These are phyloP conservation scores for Stipa capillata DNA, from an alignment of 176 grass and related monocot species.

Conservation along the genomic window DNA sequence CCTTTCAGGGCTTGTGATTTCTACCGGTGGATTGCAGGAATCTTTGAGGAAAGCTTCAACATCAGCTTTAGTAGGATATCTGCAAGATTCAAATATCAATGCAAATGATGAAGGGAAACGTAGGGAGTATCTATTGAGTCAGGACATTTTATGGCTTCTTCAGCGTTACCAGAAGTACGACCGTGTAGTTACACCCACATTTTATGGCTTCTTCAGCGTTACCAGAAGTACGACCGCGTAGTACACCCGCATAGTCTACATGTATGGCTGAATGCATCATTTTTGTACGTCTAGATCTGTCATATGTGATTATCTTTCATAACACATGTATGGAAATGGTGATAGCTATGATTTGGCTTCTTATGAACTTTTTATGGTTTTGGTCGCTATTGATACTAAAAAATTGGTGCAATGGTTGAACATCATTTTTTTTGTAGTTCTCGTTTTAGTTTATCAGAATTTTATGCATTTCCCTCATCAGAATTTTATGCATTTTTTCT, in stretches of 20 bases:
- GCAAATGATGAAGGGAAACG: slow-evolving; percentile 39
- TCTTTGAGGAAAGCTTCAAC: slow-evolving; percentile 68
- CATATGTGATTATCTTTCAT: neutral
- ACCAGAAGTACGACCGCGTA: slow-evolving; percentile 80
- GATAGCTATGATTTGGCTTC: neutral
- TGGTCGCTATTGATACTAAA: neutral
- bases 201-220: slow-evolving; percentile 71
- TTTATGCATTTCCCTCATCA: no score
- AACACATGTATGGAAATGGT: no score
- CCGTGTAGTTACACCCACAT: slow-evolving; percentile 69
- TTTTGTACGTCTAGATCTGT: slow-evolving; percentile 8
- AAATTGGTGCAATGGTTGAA: neutral
- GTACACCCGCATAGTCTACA: slow-evolving; percentile 34
- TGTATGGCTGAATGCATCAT: neutral
- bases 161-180: slow-evolving; percentile 67
- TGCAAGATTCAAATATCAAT: slow-evolving; percentile 45
- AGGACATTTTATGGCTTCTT: slow-evolving; percentile 77
- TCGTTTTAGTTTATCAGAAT: neutral
- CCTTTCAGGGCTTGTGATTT: slow-evolving; percentile 89
- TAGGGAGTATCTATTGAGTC: slow-evolving; percentile 55
- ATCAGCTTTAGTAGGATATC: slow-evolving; percentile 70
- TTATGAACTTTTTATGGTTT: neutral
- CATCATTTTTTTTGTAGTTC: neutral
- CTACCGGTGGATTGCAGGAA: slow-evolving; percentile 92
- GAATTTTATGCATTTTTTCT: no score